Evolutionary conservation across 2,329 filamentous ascomycete species (phyloP), one percentile per base, ranked within the genome.

Genomic region (Alternaria ethzedia): DNA sequence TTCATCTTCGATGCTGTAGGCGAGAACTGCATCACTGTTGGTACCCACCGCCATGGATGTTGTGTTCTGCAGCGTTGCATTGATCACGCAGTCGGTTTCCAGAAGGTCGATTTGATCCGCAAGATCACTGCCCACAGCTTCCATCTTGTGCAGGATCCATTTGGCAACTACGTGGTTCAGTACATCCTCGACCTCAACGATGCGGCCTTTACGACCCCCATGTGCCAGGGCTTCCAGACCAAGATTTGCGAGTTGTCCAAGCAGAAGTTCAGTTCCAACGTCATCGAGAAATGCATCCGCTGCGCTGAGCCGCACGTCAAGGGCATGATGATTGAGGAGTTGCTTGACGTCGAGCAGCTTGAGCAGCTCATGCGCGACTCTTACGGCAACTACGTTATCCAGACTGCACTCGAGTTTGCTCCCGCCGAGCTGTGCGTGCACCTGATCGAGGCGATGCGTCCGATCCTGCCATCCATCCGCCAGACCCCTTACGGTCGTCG

Each of bases 221-320:
- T 99, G 44, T 96, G 96, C 65, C 84, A 86, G 57, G 90, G 90
- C 75, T 97, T 99, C 84, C 83, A 87, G 59, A 91, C 91, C 72
- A 84, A 92, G 88, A 83, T 91, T 79, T 75, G 87, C 81, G 81
- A 87, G 87, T 77, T 90, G 15, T 98, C 96, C 6, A 94, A 94
- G 79, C 96, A 99, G 84, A 99, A 99, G 82, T 99, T 99, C 84
- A 97, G 94, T 83, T 98, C 96, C 75, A 99, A 99, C 73, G 96
- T 99, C 61, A 95, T 99, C 67, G 96, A 99, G 84, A 99, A 99
- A 80, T 86, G 83, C 71, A 83, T 98, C 63, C 93, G 96, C 60
- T 97, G 93, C 77, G 90, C 94, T 36, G 89, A 91, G 64, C 84
- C 89, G 23, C 84, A 87, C 10, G 91, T 91, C 55, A 94, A 91